These are phyloP conservation scores for Guadua angustifolia DNA, from an alignment of 176 grass and related monocot genomes.

Conservation along the genomic window DNA sequence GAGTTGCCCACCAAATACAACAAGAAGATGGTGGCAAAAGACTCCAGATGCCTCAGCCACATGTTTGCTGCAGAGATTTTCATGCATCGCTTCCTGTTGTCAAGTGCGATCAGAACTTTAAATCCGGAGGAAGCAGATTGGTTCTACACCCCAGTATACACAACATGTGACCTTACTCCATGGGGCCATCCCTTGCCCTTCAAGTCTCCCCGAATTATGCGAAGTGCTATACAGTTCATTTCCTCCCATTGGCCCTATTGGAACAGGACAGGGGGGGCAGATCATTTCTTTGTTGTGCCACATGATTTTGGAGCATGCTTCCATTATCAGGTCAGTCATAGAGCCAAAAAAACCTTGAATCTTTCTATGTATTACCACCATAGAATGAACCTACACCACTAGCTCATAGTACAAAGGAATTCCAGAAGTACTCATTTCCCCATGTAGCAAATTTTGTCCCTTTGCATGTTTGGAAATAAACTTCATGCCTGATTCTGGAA, in stretches of 20 bases:
- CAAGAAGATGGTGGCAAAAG: conserved; percentile 69
- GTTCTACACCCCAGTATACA: conserved; percentile 74
- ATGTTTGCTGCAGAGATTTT: conserved; percentile 85
- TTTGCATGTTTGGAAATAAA: conserved; percentile 10
- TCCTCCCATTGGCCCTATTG: conserved; percentile 69
- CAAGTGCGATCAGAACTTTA: conserved; percentile 57
- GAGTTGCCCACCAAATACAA: conserved; percentile 75
- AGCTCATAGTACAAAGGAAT: not conserved
- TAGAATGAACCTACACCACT: not conserved
- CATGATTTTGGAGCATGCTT: conserved; percentile 78
- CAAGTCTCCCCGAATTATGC: conserved; percentile 75
- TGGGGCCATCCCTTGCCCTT: conserved; percentile 73
- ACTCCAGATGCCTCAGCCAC: conserved; percentile 71
- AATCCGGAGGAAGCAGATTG: conserved; percentile 78
- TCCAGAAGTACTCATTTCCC: not conserved
- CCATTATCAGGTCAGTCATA: conserved; percentile 54
- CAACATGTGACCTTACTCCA: conserved; percentile 66
- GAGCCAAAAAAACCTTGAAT: not conserved
- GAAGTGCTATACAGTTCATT: conserved; percentile 65
- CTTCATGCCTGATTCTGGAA: not conserved
- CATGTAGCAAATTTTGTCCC: not conserved
- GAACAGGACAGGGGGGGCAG: conserved; percentile 64
- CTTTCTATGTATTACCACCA: not conserved
- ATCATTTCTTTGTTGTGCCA: conserved; percentile 66
- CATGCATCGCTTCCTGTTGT: conserved; percentile 70